Percentiles rank a stretch among this genome's conserved stretches.
Conservation (phyloP, 257 asterid genomes). For the Ligustrum vulgare region DNA sequence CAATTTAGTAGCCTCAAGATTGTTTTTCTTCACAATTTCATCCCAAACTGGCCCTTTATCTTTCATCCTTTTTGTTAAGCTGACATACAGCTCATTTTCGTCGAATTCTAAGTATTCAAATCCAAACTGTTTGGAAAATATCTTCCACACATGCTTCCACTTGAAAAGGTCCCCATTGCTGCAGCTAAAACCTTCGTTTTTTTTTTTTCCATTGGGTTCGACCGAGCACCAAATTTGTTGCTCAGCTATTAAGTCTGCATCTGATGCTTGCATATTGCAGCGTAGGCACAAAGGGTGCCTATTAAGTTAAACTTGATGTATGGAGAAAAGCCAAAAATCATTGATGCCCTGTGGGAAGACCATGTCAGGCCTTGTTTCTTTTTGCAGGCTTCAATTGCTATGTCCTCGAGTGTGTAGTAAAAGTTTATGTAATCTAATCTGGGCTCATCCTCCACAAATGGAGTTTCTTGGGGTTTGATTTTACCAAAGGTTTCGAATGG, state of each 20-base stretch:
- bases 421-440: constrained; percentile 30
- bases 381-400: constrained; percentile 17
- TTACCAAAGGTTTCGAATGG: constrained; percentile 38
- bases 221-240: constrained; percentile 44
- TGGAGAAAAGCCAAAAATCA: constrained; percentile 40
- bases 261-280: constrained; percentile 36
- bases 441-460: constrained; percentile 35
- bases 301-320: constrained; percentile 32
- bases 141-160: constrained; percentile 40
- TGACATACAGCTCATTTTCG: constrained; percentile 28
- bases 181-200: constrained; percentile 36
- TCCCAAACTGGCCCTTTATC: constrained; percentile 35
- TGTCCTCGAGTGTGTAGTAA: constrained; percentile 42
- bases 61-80: constrained; percentile 35
- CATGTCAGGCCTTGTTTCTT: constrained; percentile 31
- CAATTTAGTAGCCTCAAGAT: constrained; percentile 22
- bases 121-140: constrained; percentile 30
- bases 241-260: constrained; percentile 37
- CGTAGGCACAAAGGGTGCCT: constrained; percentile 30
- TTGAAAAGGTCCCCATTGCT: constrained; percentile 39
- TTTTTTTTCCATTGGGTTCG: constrained; percentile 34
- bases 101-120: constrained; percentile 25
- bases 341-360: constrained; percentile 39
- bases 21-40: constrained; percentile 35
- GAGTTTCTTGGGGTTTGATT: constrained; percentile 36